Conservation (phyloP, 2,329 filamentous ascomycete genomes). For the Aspergillus candidus region DNA sequence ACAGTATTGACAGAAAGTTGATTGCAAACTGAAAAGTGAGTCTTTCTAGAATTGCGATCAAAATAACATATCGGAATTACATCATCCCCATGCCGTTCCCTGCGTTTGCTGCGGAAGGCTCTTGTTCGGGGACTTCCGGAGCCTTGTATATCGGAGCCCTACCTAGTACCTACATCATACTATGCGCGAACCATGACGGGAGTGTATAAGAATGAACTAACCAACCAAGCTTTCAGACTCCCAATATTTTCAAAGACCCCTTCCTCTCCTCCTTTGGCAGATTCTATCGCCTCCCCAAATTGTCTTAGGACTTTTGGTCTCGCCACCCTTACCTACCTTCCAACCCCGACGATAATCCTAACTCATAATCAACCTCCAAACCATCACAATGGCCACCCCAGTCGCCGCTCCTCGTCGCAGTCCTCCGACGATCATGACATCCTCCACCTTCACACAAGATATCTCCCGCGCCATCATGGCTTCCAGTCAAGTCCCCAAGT, state of each 20-base stretch:
- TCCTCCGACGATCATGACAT: conserved; percentile 14
- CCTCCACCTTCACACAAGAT: conserved; percentile 30
- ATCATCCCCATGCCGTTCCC: not conserved
- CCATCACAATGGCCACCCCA: conserved; percentile 16
- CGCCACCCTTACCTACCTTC: not conserved
- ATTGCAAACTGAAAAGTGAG: no score
- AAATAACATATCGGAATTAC: not conserved
- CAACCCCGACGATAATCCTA: not conserved
- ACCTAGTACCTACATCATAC: no score
- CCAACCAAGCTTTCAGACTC: no score
- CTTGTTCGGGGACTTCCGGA: conserved; percentile 5
- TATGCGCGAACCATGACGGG: not conserved
- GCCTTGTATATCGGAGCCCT: not conserved
- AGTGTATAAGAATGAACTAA: not conserved
- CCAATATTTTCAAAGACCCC: no score
- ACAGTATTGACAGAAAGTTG: no score
- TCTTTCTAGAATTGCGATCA: no score
- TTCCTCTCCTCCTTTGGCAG: no score
- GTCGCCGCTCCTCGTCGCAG: conserved; percentile 13
- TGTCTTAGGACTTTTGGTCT: no score
- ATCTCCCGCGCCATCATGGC: conserved; percentile 36
- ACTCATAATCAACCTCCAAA: not conserved
- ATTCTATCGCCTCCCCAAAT: no score
- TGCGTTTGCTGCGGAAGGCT: no score
- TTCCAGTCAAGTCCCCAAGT: conserved; percentile 27